Conservation (phyloP, 1,139 yeast species). For the Candida frijolesensis region DNA sequence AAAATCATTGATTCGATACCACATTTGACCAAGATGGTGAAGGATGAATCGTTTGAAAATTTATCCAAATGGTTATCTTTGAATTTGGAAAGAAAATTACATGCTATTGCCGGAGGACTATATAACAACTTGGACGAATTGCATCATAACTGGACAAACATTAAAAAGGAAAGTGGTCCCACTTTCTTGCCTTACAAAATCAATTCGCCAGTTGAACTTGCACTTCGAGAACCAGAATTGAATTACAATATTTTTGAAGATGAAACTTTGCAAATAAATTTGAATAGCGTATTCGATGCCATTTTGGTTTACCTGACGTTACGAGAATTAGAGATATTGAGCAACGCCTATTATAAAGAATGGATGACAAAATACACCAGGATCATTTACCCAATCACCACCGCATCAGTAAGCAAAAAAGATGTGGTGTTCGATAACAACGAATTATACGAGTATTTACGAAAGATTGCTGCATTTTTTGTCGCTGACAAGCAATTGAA, state of each 20-base stretch:
- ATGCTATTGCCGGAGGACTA: conserved; percentile 60
- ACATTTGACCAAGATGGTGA: conserved; percentile 69
- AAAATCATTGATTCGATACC: conserved; percentile 78
- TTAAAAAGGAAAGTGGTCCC: conserved; percentile 31
- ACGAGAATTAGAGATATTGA: conserved; percentile 61
- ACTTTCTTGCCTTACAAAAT: conserved; percentile 63
- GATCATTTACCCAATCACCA: conserved; percentile 65
- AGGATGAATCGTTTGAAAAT: conserved; percentile 76
- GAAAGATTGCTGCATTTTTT: conserved; percentile 74
- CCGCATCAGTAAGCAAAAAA: conserved; percentile 26
- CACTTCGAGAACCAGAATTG: conserved; percentile 59
- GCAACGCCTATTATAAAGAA: conserved; percentile 69
- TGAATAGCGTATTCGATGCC: conserved; percentile 79
- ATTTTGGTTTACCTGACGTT: conserved; percentile 79
- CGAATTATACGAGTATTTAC: conserved; percentile 54
- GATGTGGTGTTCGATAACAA: conserved; percentile 25
- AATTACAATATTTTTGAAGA: conserved; percentile 51
- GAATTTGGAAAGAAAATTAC: conserved; percentile 61
- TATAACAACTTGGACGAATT: conserved; percentile 58
- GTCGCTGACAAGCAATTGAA: conserved; percentile 72
- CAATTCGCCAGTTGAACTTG: conserved; percentile 83
- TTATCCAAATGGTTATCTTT: conserved; percentile 72
- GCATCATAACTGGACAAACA: conserved; percentile 57
- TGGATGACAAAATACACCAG: conserved; percentile 73
- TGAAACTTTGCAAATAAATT: conserved; percentile 49